These are phyloP conservation scores for Blastocladiella britannica DNA, from an alignment of 192 early-diverging fungal genomes.

Conservation along the genomic window DNA sequence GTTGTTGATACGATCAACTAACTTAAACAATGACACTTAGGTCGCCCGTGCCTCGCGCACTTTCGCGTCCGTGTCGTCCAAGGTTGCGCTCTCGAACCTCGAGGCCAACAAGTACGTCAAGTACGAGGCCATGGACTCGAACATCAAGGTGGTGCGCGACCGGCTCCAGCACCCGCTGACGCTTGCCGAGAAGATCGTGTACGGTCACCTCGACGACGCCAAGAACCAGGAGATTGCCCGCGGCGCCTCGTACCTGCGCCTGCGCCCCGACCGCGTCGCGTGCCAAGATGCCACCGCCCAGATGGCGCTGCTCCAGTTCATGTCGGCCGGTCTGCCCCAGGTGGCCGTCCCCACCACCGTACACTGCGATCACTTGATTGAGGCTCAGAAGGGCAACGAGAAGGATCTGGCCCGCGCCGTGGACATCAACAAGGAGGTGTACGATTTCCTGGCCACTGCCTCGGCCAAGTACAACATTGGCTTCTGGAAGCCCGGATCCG, in stretches of 20 bases:
- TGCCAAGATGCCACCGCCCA: slow-evolving; percentile 96
- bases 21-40: too few relatives aligned
- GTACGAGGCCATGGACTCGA: slow-evolving; percentile 88
- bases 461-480: slow-evolving; percentile 82
- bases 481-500: slow-evolving; percentile 89
- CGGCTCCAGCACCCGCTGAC: slow-evolving; percentile 80
- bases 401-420: slow-evolving; percentile 64
- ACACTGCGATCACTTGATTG: slow-evolving; percentile 96
- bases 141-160: slow-evolving; percentile 81
- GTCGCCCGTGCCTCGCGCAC: neutral
- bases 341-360: slow-evolving; percentile 82
- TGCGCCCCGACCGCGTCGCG: slow-evolving; percentile 95
- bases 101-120: slow-evolving; percentile 90
- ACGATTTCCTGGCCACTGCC: slow-evolving; percentile 65
- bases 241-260: slow-evolving; percentile 78
- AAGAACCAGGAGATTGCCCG: slow-evolving; percentile 83
- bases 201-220: slow-evolving; percentile 92
- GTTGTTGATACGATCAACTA: too few relatives aligned
- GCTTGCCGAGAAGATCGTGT: slow-evolving; percentile 92
- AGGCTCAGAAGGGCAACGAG: slow-evolving; percentile 64
- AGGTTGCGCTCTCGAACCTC: slow-evolving; percentile 79
- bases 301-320: slow-evolving; percentile 94
- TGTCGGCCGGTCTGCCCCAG: slow-evolving; percentile 67
- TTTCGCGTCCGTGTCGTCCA: slow-evolving; percentile 10
- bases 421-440: slow-evolving; percentile 83